Base-by-base conservation (phyloP, 2,329 filamentous ascomycete species). In the Fusarium penzigii region DNA sequence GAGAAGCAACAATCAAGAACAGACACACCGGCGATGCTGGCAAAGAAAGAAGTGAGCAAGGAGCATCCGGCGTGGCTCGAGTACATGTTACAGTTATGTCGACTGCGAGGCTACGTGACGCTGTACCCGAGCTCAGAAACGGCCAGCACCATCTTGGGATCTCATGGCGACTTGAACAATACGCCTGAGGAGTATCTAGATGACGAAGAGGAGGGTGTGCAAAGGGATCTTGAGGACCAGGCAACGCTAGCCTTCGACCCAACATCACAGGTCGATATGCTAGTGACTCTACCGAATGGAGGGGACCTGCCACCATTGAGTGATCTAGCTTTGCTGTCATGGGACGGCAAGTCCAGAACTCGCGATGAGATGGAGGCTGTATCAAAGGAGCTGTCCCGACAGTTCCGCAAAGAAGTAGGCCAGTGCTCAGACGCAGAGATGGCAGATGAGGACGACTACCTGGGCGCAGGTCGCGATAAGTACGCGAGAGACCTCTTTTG, bases 1-100 rank as follows among this genome's bases (percentile, higher is more conserved):
- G 73, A 78, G 32, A 67, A 67, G 16, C 73, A 77, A 40, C 70
- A 72, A 36, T 48, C 58, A 0, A 64, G 63, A n/a, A 61, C 72
- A 8, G 61, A 69, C 1, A 63, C 70, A 2, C 72, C 77, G 1
- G 60, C 71, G 1, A 66, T 80, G 8, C 59, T 81, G 16, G 70
- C 73, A 6, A 65, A 75, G 20, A 90, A 89, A 65, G 58, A 79
- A 11, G 78, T 92, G n/a, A 84, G 85, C 44, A 85, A 85, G 57
- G 81, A 77, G 11, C 84, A 86, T 46, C 90, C 91, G 0, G 80
- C 88, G 1, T 94, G 90, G 86, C 78, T 91, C 50, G 89, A 95
- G 70, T 86, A 91, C 59, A 77, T 89, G 51, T 77, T 94, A 38
- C 87, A 90, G 65, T 79, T 97, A 14, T 88, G 89, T 57, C 84